Base-by-base conservation (phyloP, 164 flowering plant genomes). In the Pachysandra terminalis region DNA sequence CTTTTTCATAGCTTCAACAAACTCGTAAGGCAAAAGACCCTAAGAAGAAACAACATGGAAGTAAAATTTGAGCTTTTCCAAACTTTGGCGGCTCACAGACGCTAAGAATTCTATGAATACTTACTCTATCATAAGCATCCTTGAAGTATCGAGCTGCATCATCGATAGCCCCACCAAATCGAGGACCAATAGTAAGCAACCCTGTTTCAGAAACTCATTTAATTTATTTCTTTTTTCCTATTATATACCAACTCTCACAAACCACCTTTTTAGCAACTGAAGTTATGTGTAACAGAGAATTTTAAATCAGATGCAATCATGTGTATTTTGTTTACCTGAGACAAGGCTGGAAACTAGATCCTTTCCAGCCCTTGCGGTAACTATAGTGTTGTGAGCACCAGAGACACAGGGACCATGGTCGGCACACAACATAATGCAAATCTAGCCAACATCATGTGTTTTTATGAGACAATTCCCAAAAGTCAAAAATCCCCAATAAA, bases 361-460 rank as follows among this genome's bases (percentile, higher is more conserved):
- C 78, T 96, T 96, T 69, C 98, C 98, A 60, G 99, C 99, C 66
- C 99, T 86, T 66, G 99, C 98, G 22, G 99, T 96, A 41, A 96
- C 98, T 63, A 93, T 96, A 24, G 97, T 83, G 79, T 93, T 96
- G 88, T 96, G 99, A 76, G 99, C 99, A 75, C 99, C 98, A 74
- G 99, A 96, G 67, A 93, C 98, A 71, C 99, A 96, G 37, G 99
- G 99, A 73, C 99, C 99, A 77, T 96, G 99, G 73, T 96, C 99
- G n/a, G 98, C 98, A 82, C 99, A 96, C 67, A 96, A 71, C 97
- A 96, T 93, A 78, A 96, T 77, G 74, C 98, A 96, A 65, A 93
- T 96, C 98, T 96, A 90, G 58, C 40, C 65, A 74, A 71, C 53
- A 35, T 26, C 66, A 75, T 55, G 55, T n/a, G 12, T 15, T 56